Evolutionary conservation across 331 rosid species (phyloP).

Genomic region (Dryas integrifolia): DNA sequence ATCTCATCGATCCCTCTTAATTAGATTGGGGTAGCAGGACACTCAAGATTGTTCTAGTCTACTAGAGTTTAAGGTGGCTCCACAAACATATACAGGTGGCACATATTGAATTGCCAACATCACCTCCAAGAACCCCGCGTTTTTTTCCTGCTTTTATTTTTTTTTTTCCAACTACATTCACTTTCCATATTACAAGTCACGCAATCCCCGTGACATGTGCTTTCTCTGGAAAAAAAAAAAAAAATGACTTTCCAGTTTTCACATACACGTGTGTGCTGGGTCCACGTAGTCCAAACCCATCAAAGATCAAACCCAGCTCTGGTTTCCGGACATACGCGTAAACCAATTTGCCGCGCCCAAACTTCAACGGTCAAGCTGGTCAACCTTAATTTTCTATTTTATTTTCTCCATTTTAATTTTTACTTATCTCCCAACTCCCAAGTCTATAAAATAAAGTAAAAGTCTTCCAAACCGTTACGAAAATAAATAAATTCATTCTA

Average conservation of each 20-base stretch:
- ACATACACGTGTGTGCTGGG: no score
- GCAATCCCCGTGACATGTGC: constrained; percentile 12
- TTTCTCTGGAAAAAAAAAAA: neutral
- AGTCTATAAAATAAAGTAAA: neutral
- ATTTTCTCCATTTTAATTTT: neutral
- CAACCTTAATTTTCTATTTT: neutral
- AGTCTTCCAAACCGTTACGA: neutral
- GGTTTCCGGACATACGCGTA: neutral
- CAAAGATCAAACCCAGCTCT: neutral
- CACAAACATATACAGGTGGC: neutral
- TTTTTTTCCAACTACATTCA: neutral
- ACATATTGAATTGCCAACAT: neutral
- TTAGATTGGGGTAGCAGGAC: neutral
- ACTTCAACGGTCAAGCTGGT: neutral
- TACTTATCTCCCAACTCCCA: constrained; percentile 6
- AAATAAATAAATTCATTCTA: neutral
- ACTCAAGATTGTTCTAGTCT: neutral
- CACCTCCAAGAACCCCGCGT: constrained; percentile 10
- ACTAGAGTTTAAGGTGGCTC: neutral
- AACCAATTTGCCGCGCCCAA: neutral
- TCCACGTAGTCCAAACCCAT: neutral
- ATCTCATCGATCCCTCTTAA: neutral
- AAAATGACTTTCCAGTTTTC: no score
- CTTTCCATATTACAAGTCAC: neutral
- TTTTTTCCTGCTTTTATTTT: constrained; percentile 1